Evolutionary conservation across 768 basidiomycete species (phyloP).

Genomic region (Lenzites betulinus): DNA sequence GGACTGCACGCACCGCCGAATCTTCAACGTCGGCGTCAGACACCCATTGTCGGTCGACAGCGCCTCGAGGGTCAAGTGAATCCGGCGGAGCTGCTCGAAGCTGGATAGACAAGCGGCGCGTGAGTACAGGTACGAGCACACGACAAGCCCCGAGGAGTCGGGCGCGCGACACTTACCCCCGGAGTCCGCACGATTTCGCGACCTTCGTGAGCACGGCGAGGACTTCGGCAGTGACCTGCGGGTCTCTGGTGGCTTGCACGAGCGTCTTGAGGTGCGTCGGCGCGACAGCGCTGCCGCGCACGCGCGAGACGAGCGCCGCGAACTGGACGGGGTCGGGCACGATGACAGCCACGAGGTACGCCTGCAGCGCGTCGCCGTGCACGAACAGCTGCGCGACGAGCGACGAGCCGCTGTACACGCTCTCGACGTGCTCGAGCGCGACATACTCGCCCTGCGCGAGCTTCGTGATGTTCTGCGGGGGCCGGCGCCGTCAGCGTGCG

Average conservation of each 20-base stretch:
- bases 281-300: conserved; percentile 53
- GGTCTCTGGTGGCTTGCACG: conserved; percentile 56
- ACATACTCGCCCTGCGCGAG: conserved; percentile 98
- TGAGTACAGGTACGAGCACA: background rate
- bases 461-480: conserved; percentile 91
- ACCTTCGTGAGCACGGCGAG: conserved; percentile 56
- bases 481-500: background rate
- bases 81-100: conserved; percentile 86
- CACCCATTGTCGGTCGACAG: conserved; percentile 82
- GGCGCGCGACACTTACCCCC: conserved; percentile 61
- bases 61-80: conserved; percentile 71
- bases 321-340: conserved; percentile 82
- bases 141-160: too few relatives aligned
- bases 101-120: conserved; percentile 39
- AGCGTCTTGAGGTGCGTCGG: conserved; percentile 55
- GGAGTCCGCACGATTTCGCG: conserved; percentile 64
- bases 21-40: conserved; percentile 89
- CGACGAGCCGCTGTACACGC: conserved; percentile 68
- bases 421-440: conserved; percentile 94
- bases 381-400: conserved; percentile 81
- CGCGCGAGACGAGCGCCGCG: conserved; percentile 53
- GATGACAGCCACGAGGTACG: conserved; percentile 84
- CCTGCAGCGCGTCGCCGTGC: conserved; percentile 86
- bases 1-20: conserved; percentile 57
- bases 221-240: conserved; percentile 58